A percentile compares a stretch with the other conserved stretches of the same genome.
phyloP scores from a whole-genome alignment of 2,329 filamentous ascomycete species.

The Hortaea sp. region DNA sequence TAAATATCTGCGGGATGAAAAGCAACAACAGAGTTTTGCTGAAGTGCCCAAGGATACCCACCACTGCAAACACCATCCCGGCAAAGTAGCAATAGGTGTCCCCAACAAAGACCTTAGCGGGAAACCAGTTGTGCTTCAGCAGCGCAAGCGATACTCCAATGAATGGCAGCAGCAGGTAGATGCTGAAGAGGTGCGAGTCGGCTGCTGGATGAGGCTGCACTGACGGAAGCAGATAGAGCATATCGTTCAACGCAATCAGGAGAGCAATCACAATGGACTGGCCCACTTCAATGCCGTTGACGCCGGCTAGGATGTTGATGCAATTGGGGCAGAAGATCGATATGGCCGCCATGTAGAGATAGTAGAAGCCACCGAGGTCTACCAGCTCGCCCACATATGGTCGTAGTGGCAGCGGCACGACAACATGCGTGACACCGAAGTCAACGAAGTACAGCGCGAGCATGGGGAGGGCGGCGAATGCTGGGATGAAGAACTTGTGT shows the following conservation, averaged over 20 bases:
- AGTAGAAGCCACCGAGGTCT: constrained; percentile 69
- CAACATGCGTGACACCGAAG: constrained; percentile 92
- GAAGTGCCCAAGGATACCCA: constrained; percentile 94
- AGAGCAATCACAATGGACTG: constrained; percentile 86
- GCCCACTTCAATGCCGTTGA: constrained; percentile 94
- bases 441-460: constrained; percentile 97
- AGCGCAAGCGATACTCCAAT: constrained; percentile 83
- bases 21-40: constrained; percentile 90
- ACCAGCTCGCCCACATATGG: constrained; percentile 76
- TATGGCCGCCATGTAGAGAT: constrained; percentile 90
- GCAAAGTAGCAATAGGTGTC: constrained; percentile 99
- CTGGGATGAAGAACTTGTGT: constrained; percentile 97
- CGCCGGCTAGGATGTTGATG: constrained; percentile 99
- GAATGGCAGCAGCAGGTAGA: constrained; percentile 91
- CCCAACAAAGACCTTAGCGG: constrained; percentile 87
- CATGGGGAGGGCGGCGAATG: constrained; percentile 83
- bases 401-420: constrained; percentile 77
- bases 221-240: constrained; percentile 62
- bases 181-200: constrained; percentile 89
- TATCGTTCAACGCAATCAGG: constrained; percentile 77
- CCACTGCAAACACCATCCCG: constrained; percentile 96
- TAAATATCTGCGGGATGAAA: constrained; percentile 88
- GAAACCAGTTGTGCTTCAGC: constrained; percentile 89
- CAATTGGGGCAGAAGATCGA: constrained; percentile 97
- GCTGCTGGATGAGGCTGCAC: constrained; percentile 80